Conservation (phyloP, 495 filamentous ascomycete genomes). For the Hyaloscypha hepaticicola region DNA sequence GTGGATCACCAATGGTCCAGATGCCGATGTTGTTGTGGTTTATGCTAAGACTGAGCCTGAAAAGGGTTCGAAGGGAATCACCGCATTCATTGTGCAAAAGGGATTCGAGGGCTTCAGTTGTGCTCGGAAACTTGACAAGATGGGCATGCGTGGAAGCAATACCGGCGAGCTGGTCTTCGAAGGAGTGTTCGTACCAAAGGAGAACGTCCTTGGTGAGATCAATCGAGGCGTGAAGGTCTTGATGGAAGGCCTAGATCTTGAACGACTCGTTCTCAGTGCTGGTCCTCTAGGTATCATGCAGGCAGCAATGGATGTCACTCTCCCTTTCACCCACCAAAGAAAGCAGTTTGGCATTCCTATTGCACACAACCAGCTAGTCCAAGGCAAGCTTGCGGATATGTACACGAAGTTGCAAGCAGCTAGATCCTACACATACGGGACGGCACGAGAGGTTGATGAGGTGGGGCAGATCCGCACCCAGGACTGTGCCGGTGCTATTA, state of each 20-base stretch:
- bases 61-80: conserved; percentile 85
- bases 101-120: conserved; percentile 74
- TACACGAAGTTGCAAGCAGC: conserved; percentile 88
- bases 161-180: conserved; percentile 95
- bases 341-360: conserved; percentile 88
- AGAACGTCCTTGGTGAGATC: conserved; percentile 76
- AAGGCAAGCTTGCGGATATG: conserved; percentile 95
- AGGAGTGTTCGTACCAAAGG: conserved; percentile 81
- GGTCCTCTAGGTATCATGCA: conserved; percentile 94
- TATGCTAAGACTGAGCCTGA: conserved; percentile 93
- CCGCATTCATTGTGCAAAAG: conserved; percentile 87
- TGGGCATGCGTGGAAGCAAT: conserved; percentile 96
- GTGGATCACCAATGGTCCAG: conserved; percentile 99
- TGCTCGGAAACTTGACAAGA: conserved; percentile 91
- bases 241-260: conserved; percentile 95
- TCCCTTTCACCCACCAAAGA: conserved; percentile 87
- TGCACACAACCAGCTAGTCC: conserved; percentile 89
- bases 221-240: conserved; percentile 85
- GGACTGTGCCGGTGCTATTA: conserved; percentile 91
- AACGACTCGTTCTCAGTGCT: conserved; percentile 87
- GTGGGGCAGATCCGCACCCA: conserved; percentile 70
- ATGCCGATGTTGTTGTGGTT: conserved; percentile 80
- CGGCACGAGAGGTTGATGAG: conserved; percentile 74
- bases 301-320: conserved; percentile 78
- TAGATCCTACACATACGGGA: conserved; percentile 74